Evolutionary conservation across 768 basidiomycete genomes (phyloP).

Genomic region (Artomyces pyxidatus): DNA sequence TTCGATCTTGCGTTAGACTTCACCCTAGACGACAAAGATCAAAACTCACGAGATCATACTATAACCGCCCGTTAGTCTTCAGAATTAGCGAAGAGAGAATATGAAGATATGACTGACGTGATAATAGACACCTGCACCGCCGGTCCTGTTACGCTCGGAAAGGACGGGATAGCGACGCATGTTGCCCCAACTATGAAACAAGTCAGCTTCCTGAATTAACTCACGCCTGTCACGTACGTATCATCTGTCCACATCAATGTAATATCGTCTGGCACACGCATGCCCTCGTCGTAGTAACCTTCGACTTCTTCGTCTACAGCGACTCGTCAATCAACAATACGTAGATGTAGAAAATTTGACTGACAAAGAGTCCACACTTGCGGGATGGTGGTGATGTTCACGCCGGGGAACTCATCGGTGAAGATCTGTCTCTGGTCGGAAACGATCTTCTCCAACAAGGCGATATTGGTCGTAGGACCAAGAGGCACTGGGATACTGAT

Average conservation of each 20-base stretch:
- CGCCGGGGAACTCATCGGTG: slow-evolving; percentile 37
- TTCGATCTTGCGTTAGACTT: too few relatives aligned
- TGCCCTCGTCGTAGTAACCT: slow-evolving; percentile 55
- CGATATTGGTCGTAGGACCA: slow-evolving; percentile 36
- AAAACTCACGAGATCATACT: slow-evolving; percentile 39
- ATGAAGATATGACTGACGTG: slow-evolving; percentile 34
- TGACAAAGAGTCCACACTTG: slow-evolving; percentile 59
- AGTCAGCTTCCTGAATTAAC: neutral
- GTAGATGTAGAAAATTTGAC: slow-evolving; percentile 11
- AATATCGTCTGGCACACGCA: slow-evolving; percentile 55
- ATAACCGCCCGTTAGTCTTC: too few relatives aligned
- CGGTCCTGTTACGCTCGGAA: slow-evolving; percentile 49
- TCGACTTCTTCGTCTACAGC: slow-evolving; percentile 48
- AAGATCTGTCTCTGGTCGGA: slow-evolving; percentile 54
- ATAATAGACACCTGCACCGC: slow-evolving; percentile 66
- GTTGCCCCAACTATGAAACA: slow-evolving; percentile 51
- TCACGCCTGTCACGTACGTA: slow-evolving; percentile 32
- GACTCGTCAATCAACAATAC: neutral
- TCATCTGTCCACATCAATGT: slow-evolving; percentile 66
- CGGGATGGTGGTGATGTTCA: slow-evolving; percentile 43
- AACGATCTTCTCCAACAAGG: slow-evolving; percentile 47
- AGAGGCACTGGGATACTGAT: slow-evolving; percentile 40
- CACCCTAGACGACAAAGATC: slow-evolving; percentile 4
- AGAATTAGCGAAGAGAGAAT: neutral
- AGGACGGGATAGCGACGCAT: slow-evolving; percentile 50